Conservation (phyloP, 768 basidiomycete species). For the Tylopilus cervinicoccineus region DNA sequence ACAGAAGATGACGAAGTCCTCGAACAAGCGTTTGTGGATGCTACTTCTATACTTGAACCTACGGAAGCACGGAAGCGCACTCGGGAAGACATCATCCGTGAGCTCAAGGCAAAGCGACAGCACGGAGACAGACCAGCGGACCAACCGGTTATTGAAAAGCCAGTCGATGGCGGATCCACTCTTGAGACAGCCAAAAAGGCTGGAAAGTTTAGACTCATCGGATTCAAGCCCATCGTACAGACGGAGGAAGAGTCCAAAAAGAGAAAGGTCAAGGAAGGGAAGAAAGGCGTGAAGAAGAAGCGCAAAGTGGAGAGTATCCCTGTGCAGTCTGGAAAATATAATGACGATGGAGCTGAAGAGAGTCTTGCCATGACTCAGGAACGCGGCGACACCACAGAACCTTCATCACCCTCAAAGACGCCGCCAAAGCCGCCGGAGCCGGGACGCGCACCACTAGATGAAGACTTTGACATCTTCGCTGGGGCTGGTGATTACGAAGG, state of each 20-base stretch:
- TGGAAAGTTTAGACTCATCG: conserved; percentile 50
- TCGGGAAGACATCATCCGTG: conserved; percentile 69
- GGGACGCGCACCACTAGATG: conserved; percentile 32
- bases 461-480: conserved; percentile 84
- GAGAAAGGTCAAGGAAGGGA: conserved; percentile 43
- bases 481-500: conserved; percentile 83
- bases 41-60: conserved; percentile 26
- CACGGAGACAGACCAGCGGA: conserved; percentile 15
- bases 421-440: conserved; percentile 10
- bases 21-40: conserved; percentile 67
- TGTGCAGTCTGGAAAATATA: conserved; percentile 16
- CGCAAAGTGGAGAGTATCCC: conserved; percentile 38
- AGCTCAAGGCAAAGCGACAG: conserved; percentile 64
- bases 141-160: conserved; percentile 9
- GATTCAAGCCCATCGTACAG: conserved; percentile 59
- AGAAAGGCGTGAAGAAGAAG: conserved; percentile 50
- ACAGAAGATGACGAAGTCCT: conserved; percentile 76
- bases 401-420: conserved; percentile 5
- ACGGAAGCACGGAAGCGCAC: conserved; percentile 60
- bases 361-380: background rate
- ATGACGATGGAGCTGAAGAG: background rate
- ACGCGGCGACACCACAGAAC: background rate
- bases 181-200: conserved; percentile 37
- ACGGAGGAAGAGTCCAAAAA: conserved; percentile 40
- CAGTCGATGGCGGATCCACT: conserved; percentile 18